These are phyloP conservation scores for Fusarium illudens DNA, from an alignment of 2,329 filamentous ascomycete genomes.

Conservation along the genomic window DNA sequence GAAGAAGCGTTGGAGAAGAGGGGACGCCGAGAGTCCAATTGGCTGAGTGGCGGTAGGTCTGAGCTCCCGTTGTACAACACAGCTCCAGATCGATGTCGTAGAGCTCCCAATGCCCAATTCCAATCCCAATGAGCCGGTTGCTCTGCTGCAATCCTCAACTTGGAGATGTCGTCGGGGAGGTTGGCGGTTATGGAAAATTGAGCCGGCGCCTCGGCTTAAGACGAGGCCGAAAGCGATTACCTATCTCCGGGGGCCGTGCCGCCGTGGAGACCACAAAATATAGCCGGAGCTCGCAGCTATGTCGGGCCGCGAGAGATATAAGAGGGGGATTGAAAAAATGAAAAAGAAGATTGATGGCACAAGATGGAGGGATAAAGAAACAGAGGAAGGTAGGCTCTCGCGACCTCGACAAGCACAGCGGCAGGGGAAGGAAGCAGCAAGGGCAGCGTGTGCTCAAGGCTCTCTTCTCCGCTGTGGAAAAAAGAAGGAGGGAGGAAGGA, in stretches of 20 bases:
- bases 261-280: slow-evolving; percentile 21
- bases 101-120: slow-evolving; percentile 10
- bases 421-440: slow-evolving; percentile 8
- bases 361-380: slow-evolving; percentile 19
- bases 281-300: slow-evolving; percentile 36
- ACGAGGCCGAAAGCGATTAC: slow-evolving; percentile 23
- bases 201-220: slow-evolving; percentile 39
- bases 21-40: slow-evolving; percentile 29
- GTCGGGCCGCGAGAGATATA: slow-evolving; percentile 41
- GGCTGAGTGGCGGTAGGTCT: background rate
- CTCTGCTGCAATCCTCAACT: slow-evolving; percentile 22
- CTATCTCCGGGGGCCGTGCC: slow-evolving; percentile 31
- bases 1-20: background rate
- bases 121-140: slow-evolving; percentile 24
- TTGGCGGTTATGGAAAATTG: slow-evolving; percentile 39
- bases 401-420: slow-evolving; percentile 42
- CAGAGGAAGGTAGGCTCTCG: slow-evolving; percentile 32
- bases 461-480: slow-evolving; percentile 31
- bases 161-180: slow-evolving; percentile 24
- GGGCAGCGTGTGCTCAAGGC: slow-evolving; percentile 30
- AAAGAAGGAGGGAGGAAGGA: slow-evolving; percentile 25
- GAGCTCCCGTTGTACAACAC: background rate
- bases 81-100: slow-evolving; percentile 1
- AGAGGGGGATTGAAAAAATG: background rate
- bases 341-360: background rate